These are phyloP conservation scores for Leccinum subrobustum DNA, from an alignment of 1,284 basidiomycete genomes.

Conservation along the genomic window DNA sequence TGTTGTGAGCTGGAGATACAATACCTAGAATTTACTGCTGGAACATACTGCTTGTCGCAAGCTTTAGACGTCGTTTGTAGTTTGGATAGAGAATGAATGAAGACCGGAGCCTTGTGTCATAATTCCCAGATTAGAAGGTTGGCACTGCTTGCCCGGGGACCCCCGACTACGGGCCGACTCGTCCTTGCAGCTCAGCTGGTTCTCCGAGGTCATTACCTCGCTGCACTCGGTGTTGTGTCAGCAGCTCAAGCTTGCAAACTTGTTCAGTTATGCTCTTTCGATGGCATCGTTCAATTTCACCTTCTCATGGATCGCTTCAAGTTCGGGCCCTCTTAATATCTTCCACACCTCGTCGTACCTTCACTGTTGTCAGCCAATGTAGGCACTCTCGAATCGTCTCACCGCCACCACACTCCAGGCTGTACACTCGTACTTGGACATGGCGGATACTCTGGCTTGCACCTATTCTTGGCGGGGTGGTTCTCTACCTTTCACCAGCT, in stretches of 20 bases:
- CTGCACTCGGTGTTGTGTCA: not conserved
- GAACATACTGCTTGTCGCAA: no score
- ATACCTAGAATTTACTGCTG: no score
- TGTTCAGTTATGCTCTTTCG: conserved; percentile 21
- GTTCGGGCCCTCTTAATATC: not conserved
- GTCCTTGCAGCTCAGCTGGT: not conserved
- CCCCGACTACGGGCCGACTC: no score
- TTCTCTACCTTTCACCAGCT: conserved; percentile 45
- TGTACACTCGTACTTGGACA: conserved; percentile 24
- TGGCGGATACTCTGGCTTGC: conserved; percentile 50
- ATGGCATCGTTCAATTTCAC: conserved; percentile 2
- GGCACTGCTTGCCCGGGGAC: no score
- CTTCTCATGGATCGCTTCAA: conserved; percentile 5
- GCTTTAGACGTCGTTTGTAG: no score
- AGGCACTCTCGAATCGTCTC: conserved; percentile 1
- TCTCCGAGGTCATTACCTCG: not conserved
- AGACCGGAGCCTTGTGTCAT: no score
- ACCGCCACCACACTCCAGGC: conserved; percentile 22
- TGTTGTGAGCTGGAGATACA: no score
- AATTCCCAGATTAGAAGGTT: no score
- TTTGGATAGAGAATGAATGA: no score
- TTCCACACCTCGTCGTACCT: conserved; percentile 4
- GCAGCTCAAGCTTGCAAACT: not conserved
- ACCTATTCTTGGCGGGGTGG: conserved; percentile 55
- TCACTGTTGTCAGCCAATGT: conserved; percentile 5